phyloP scores from a whole-genome alignment of 2,329 filamentous ascomycete species.

The Chaetoscypha palmicola region DNA sequence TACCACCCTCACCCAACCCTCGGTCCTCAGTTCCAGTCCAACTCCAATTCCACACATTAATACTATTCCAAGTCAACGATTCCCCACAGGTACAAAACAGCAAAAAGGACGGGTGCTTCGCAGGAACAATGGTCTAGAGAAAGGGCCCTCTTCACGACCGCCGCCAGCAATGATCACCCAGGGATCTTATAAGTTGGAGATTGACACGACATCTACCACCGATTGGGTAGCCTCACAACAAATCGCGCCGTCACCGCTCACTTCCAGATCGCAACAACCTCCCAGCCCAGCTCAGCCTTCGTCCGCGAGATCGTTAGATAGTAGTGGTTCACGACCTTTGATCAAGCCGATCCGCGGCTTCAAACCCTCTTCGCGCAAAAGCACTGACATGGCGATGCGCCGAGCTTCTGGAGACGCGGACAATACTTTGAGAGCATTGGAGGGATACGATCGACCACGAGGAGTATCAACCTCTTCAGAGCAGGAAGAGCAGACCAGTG shows the following conservation, averaged over 20 bases:
- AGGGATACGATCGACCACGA: constrained; percentile 16
- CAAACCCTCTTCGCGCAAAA: constrained; percentile 23
- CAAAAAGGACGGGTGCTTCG: constrained; percentile 1
- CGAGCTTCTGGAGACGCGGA: constrained; percentile 23
- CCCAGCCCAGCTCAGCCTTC: constrained; percentile 11
- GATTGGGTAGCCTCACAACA: constrained; percentile 25
- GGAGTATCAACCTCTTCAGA: constrained; percentile 14
- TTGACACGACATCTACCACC: constrained; percentile 20
- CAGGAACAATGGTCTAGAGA: constrained; percentile 7
- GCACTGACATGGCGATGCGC: constrained; percentile 21
- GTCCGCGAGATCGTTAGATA: constrained; percentile 9
- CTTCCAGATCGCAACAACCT: constrained; percentile 6
- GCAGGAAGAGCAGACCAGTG: constrained; percentile 26
- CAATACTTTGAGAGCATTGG: constrained; percentile 23
- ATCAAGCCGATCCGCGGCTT: constrained; percentile 27
- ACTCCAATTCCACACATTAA: not conserved
- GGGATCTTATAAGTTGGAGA: constrained; percentile 17
- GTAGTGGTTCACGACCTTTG: constrained; percentile 14
- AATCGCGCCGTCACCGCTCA: constrained; percentile 9
- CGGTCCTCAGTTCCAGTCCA: not conserved
- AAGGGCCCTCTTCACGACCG: constrained; percentile 10
- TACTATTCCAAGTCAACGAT: not conserved
- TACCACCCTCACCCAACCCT: too few species aligned
- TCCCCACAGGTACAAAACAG: not conserved
- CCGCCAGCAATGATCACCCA: constrained; percentile 26